Evolutionary conservation across 1,284 basidiomycete species (phyloP), one percentile per base, ranked within the genome.

Genomic region (Apiotrichum laibachii): DNA sequence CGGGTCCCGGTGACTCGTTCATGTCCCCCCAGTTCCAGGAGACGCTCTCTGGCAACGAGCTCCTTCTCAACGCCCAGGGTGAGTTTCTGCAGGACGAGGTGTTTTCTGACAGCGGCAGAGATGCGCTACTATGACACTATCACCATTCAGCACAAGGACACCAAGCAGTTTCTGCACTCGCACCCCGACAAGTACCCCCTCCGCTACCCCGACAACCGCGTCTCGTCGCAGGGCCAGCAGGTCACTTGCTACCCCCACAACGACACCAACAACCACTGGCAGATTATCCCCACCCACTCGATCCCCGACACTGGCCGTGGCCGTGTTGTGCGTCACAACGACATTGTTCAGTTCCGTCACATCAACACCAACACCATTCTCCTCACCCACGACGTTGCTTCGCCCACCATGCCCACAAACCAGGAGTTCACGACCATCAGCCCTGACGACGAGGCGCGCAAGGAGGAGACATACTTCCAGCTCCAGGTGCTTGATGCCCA

Each of bases 11-110:
- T 13, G 96, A 99, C 73, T 82, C 84, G 16, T 99, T 99, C 82
- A 99, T 99, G 96, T 93, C 89, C 71, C 90, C 95, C 13, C 87
- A 88, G 10, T 99, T 99, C 85, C 96, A 99, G 79, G 92, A 99
- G 80, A 97, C 94, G 6, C 82, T 99, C 42, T 77, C 82, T 31
- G 94, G 93, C 39, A 99, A 97, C 71, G 92, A 97, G 68, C 83
- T 99, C 76, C 81, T 98, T 51, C 76, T 95, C 65, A 89, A 90
- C 70, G 88, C 91, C 61, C 88, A 93, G 81, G 93, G 92, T 92
- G 26, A 33, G 55, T 55, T 2, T 4, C 15, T 39, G 19, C 11
- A 6, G 21, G 7, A 19, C 26, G 10, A 9, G 21, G 43, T 15
- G n/a, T 9, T 21, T 13, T 34, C 35, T 19, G 11, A 21, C 21